Conservation (phyloP, 306 rosid species). For the Quercus rubra region DNA sequence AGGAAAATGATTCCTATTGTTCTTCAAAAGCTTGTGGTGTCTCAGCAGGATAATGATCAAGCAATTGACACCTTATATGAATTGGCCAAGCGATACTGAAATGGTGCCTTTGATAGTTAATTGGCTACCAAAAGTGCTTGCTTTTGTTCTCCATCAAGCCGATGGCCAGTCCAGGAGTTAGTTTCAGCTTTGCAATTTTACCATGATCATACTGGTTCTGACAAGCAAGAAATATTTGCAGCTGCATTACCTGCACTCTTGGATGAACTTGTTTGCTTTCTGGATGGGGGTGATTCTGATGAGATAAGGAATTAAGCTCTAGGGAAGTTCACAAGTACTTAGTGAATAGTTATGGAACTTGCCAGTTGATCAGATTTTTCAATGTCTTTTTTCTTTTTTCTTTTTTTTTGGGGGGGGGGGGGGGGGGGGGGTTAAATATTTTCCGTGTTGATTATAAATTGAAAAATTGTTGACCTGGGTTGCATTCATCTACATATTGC, state of each 20-base stretch:
- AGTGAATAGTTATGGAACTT: not conserved
- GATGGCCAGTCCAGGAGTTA: slow-evolving; percentile 48
- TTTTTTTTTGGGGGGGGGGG: not conserved
- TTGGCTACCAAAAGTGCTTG: slow-evolving; percentile 96
- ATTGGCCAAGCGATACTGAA: slow-evolving; percentile 75
- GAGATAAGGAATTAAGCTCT: slow-evolving; percentile 42
- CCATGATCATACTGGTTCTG: slow-evolving; percentile 58
- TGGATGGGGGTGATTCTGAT: slow-evolving; percentile 66
- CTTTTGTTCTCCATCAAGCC: slow-evolving; percentile 73
- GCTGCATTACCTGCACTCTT: slow-evolving; percentile 88
- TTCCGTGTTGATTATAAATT: not conserved
- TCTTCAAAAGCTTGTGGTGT: slow-evolving; percentile 88
- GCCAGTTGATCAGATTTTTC: not conserved
- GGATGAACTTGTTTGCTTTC: slow-evolving; percentile 87
- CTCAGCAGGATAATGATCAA: slow-evolving; percentile 63
- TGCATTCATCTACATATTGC: slow-evolving; percentile 14
- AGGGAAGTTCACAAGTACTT: not conserved
- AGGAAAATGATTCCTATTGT: slow-evolving; percentile 80
- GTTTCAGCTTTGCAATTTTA: slow-evolving; percentile 78
- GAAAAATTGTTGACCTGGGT: slow-evolving; percentile 11
- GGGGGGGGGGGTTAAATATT: too few species aligned
- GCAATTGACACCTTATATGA: slow-evolving; percentile 65
- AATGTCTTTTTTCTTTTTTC: not conserved
- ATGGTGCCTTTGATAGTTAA: slow-evolving; percentile 52
- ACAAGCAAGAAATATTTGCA: slow-evolving; percentile 71